Evolutionary conservation across 495 filamentous ascomycete species (phyloP), one percentile per base, ranked within the genome.

Genomic region (Xylaria curta): DNA sequence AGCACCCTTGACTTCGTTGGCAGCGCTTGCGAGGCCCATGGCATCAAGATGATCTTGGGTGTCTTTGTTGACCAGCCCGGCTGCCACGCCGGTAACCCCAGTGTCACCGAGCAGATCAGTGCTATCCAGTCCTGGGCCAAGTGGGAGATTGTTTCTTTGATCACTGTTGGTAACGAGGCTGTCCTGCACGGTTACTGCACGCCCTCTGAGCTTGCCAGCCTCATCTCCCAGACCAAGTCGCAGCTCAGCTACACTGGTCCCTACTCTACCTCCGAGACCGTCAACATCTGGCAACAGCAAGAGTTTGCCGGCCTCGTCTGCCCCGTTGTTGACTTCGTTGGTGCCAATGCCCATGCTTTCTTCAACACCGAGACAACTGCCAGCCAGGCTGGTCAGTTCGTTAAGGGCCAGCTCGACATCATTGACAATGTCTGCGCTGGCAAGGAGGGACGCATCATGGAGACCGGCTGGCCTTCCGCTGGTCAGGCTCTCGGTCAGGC

Each of bases 91-190:
- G 82, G 79, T 70, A 78, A 76, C 78, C 83, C 83, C 42, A 78
- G 78, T 42, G 89, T 88, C 51, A 78, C 87, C 72, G 80, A 88
- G 70, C 94, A 98, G 86, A 87, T 97, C 72, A 71, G 79, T 24
- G 89, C 89, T 66, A 91, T 97, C 80, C 83, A 88, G 79, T 69
- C 73, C 56, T 97, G 94, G 94, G 88, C 83, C 40, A 76, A 91
- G 79, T 97, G 91, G 92, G 83, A 87, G 40, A 77, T 92, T 59
- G 91, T 97, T 73, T 87, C 91, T 75, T 85, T 97, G 75, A 85
- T 97, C 75, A 90, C 95, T 46, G 87, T 97, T 76, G 95, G 93
- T 83, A 97, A 98, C 87, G 95, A 98, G 87, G 89, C 92, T 68
- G 78, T 97, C 76, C 91, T 92, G 85, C 89, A 90, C 83, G 85